Evolutionary conservation across 441 rosid species (phyloP).

Genomic region (Francoa sonchifolia): DNA sequence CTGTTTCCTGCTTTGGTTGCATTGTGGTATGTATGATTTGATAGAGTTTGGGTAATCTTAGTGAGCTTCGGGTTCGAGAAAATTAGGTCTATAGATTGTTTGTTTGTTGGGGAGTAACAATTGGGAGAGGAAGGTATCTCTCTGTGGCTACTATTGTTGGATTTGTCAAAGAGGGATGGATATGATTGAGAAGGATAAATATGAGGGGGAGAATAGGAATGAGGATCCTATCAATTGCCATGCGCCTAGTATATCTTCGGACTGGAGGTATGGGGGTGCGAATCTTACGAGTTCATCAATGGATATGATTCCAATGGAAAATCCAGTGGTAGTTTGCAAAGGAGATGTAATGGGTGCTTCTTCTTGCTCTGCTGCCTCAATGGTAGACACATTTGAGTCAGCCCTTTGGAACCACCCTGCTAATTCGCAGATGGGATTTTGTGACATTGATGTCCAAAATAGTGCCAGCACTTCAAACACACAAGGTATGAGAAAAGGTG

Average conservation of each 20-base stretch:
- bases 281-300: slow-evolving; percentile 35
- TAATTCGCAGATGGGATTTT: slow-evolving; percentile 46
- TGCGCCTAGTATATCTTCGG: slow-evolving; percentile 30
- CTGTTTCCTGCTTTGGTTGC: too few relatives aligned
- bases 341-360: slow-evolving; percentile 30
- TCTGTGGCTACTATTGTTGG: slow-evolving; percentile 11
- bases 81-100: too few relatives aligned
- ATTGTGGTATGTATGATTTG: too few relatives aligned
- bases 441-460: slow-evolving; percentile 39
- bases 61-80: too few relatives aligned
- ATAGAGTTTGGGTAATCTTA: too few relatives aligned
- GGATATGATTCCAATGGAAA: slow-evolving; percentile 40
- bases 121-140: slow-evolving; percentile 13
- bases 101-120: slow-evolving; percentile 8
- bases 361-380: slow-evolving; percentile 57
- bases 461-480: slow-evolving; percentile 31
- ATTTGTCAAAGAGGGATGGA: slow-evolving; percentile 39
- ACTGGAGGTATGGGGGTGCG: slow-evolving; percentile 49
- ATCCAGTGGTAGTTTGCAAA: slow-evolving; percentile 25
- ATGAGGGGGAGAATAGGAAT: slow-evolving; percentile 44
- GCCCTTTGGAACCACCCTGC: slow-evolving; percentile 59
- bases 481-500: slow-evolving; percentile 26
- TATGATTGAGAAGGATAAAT: slow-evolving; percentile 50
- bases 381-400: slow-evolving; percentile 55
- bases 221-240: slow-evolving; percentile 30